A percentile compares a stretch with the other conserved stretches of the same genome.
Conservation (phyloP, 352 stramenopile genomes). For the Globisporangium cylindrosporum region DNA sequence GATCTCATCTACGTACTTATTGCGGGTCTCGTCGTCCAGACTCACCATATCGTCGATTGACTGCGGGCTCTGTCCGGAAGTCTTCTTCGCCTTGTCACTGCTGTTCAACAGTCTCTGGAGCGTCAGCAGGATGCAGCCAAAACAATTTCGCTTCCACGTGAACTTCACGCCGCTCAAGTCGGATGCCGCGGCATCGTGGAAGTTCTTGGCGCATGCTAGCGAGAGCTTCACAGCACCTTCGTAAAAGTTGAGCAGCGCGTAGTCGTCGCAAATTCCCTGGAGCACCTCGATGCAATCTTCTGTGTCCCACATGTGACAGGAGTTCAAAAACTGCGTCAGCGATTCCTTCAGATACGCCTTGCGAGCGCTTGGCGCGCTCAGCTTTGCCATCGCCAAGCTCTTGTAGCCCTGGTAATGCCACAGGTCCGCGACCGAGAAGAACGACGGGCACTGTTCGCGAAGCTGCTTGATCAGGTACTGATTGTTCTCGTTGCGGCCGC, state of each 20-base stretch:
- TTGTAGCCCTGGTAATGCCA: constrained; percentile 87
- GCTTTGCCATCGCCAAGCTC: constrained; percentile 74
- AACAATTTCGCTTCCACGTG: constrained; percentile 72
- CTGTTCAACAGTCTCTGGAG: constrained; percentile 53
- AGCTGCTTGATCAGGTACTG: constrained; percentile 80
- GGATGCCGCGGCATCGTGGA: constrained; percentile 60
- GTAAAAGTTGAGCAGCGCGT: constrained; percentile 75
- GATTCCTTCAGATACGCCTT: constrained; percentile 67
- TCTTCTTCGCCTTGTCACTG: constrained; percentile 21
- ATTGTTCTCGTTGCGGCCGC: constrained; percentile 77
- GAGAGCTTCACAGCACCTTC: constrained; percentile 85
- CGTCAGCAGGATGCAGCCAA: constrained; percentile 69
- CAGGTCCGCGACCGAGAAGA: constrained; percentile 78
- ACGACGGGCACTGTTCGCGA: constrained; percentile 79
- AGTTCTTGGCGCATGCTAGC: constrained; percentile 76
- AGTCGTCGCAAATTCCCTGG: constrained; percentile 78
- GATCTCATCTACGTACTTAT: constrained; percentile 68
- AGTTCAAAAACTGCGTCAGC: constrained; percentile 75
- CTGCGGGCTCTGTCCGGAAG: constrained; percentile 45
- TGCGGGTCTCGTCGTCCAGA: constrained; percentile 64
- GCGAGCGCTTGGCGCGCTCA: constrained; percentile 63
- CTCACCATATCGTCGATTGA: constrained; percentile 73
- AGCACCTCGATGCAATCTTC: constrained; percentile 75
- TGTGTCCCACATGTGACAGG: constrained; percentile 85
- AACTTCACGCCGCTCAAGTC: constrained; percentile 66